Evolutionary conservation across 257 asterid genomes (phyloP), one percentile per base, ranked within the genome.

Genomic region (Solanum chmielewskii): DNA sequence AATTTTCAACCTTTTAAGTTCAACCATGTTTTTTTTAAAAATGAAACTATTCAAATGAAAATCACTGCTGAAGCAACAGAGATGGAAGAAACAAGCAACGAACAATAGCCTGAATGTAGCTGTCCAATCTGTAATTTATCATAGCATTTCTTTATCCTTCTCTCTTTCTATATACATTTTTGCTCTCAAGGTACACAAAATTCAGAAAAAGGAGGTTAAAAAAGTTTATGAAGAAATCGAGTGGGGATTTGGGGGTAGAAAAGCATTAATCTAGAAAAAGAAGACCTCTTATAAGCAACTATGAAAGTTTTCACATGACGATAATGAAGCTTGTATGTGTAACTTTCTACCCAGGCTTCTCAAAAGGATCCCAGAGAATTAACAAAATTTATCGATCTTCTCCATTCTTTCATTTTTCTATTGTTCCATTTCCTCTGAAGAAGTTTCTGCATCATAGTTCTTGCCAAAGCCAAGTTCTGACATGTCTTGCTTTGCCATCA

Each of bases 401-500:
- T 73, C 41, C 83, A 12, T 74, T 86, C 87, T 56, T 27, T 87
- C 89, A 86, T 56, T 87, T 87, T 87, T 90, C 83, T 83, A 89
- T 87, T 86, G 87, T 90, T 83, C 85, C 88, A 2, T 86, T 39
- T 71, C 83, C 83, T 83, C 89, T 11, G 86, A 80, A 78, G 92
- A 88, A 71, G 90, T 92, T 89, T 94, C 91, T 74, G 75, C 39
- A 56, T 84, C 92, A 27, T 56, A 83, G 83, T 84, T 93, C 85
- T 86, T 90, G 45, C 92, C 86, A 83, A 97, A 97, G 87, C 99
- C 99, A 70, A 97, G 96, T 88, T 97, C 99, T 1, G 96, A 89
- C 99, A 96, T 93, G 62, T 97, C 97, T 92, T 97, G 98, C 90
- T 91, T 97, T 73, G 99, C 99, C 99, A 97, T 97, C 94, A 97